Base-by-base conservation (phyloP, 2,329 filamentous ascomycete genomes). In the Lecanosticta acicola region DNA sequence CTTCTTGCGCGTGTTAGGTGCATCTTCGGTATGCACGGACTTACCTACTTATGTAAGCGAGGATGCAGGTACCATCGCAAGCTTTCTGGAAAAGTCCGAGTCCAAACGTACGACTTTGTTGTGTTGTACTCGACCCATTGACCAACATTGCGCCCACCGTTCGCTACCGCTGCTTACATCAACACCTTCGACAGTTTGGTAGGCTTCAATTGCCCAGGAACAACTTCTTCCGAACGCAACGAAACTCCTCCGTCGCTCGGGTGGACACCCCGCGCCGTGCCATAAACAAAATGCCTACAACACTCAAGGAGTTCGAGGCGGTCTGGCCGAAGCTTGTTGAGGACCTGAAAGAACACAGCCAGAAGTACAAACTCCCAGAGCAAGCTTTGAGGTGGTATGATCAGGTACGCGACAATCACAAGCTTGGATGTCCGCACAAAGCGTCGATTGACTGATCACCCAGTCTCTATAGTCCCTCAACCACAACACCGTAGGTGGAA, bases 401-500 rank as follows among this genome's bases (percentile, higher is more conserved):
- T 69, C 79, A 82, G 72, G 89, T 93, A 66, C 59, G 71, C n/a
- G 32, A 26, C 34, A 14, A 34, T 21, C 33, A 14, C 3, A 32
- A 26, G 3, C 14, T 29, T 29, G 11, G 5, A 18, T 35, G 9
- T 11, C 32, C 3, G 14, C 13, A n/a, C 13, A 41, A 10, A 19
- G 32, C 37, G 19, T 20, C 51, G 32, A 50, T 55, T 56, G 55
- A 58, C 46, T 54, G 46, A 54, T 57, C 48, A 38, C 24, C 24
- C 29, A 49, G 45, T 37, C 32, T 32, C 32, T 26, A 24, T 44
- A 51, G 88, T 84, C 79, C 51, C 78, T 97, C 62, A 79, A 90
- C 65, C 78, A 81, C 72, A 98, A 98, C 73, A 81, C 87, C 4
- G 74, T 93, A 43, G 93, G 93, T 59, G 93, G 93, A 66, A 98